phyloP scores from a whole-genome alignment of 2,329 filamentous ascomycete species.

The Fusarium torreyae region DNA sequence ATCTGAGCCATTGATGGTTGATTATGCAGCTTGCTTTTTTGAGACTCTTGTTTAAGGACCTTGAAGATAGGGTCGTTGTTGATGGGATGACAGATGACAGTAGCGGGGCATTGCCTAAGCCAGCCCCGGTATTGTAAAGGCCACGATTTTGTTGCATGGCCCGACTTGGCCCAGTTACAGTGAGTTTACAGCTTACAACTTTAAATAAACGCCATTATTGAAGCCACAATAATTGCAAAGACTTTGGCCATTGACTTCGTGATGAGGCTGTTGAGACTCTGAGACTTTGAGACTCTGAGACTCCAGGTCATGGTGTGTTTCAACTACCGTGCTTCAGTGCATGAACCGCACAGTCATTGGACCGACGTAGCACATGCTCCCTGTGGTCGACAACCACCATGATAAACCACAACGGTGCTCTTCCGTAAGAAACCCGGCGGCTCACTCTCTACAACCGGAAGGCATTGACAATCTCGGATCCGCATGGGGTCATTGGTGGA shows the following conservation, averaged over 20 bases:
- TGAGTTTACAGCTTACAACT: background rate
- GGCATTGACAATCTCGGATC: conserved; percentile 35
- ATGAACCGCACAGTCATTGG: conserved; percentile 18
- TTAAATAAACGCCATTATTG: background rate
- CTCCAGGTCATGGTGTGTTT: too few species aligned
- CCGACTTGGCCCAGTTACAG: background rate
- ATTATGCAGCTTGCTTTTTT: conserved; percentile 26
- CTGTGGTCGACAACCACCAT: conserved; percentile 6
- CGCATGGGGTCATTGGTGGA: conserved; percentile 14
- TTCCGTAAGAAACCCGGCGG: conserved; percentile 7
- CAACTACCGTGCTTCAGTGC: background rate
- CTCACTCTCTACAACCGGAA: conserved; percentile 10
- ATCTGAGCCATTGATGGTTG: conserved; percentile 42
- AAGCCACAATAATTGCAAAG: background rate
- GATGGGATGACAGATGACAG: conserved; percentile 29
- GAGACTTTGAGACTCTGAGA: background rate
- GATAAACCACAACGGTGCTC: background rate
- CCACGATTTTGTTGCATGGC: conserved; percentile 6
- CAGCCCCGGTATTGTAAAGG: conserved; percentile 13
- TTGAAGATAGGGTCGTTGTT: conserved; percentile 9
- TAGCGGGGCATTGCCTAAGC: conserved; percentile 11
- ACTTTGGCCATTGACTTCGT: background rate
- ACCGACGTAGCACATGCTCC: background rate
- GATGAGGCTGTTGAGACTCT: background rate
- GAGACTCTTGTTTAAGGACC: background rate